Evolutionary conservation across 2,329 filamentous ascomycete genomes (phyloP).

Genomic region (Pyricularia sp.): DNA sequence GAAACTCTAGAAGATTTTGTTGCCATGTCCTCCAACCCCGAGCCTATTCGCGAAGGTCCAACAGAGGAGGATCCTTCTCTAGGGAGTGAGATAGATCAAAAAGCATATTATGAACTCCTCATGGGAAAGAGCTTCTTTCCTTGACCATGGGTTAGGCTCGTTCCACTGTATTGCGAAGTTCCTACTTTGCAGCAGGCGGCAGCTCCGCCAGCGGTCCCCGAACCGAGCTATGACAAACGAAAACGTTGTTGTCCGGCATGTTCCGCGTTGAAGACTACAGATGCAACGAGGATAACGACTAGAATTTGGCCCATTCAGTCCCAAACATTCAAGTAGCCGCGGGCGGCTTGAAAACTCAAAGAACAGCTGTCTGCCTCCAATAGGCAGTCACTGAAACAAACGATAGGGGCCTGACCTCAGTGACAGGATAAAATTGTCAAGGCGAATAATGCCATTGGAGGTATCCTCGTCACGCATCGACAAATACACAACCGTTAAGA

Average conservation of each 20-base stretch:
- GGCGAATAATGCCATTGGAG: background rate
- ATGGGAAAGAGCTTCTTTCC: conserved; percentile 19
- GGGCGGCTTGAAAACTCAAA: background rate
- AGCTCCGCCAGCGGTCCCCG: background rate
- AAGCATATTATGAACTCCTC: conserved; percentile 26
- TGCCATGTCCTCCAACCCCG: conserved; percentile 24
- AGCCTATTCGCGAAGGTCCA: conserved; percentile 16
- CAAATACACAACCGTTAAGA: background rate
- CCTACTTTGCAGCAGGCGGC: background rate
- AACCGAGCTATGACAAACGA: background rate
- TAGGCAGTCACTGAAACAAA: background rate
- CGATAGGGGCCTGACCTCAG: background rate
- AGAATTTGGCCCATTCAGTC: background rate
- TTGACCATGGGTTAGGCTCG: conserved; percentile 4
- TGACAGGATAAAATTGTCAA: background rate
- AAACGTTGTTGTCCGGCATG: background rate
- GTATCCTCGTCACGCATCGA: background rate
- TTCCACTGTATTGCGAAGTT: background rate
- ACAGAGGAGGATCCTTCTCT: conserved; percentile 19
- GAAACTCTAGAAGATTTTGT: conserved; percentile 27
- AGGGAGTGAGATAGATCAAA: conserved; percentile 24
- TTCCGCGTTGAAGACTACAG: background rate
- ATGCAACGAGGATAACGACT: background rate
- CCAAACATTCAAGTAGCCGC: background rate
- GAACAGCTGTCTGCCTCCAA: background rate